A percentile compares a stretch with the other conserved stretches of the same genome.
Conservation (phyloP, 2,329 filamentous ascomycete species). For the Plenodomus biglobosus region DNA sequence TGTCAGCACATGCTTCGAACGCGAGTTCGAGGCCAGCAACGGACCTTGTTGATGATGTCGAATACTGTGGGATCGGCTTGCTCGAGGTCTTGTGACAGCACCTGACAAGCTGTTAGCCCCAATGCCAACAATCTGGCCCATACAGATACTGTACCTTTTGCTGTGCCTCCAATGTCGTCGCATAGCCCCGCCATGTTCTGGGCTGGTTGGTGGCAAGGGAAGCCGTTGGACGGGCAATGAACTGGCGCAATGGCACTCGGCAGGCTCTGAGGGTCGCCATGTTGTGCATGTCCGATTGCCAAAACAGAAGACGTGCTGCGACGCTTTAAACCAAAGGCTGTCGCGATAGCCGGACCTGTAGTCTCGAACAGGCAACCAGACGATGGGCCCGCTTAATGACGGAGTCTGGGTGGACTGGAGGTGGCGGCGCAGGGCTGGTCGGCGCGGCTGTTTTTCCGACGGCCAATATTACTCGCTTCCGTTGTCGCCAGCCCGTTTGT, state of each 20-base stretch:
- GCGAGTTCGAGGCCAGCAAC: conserved; percentile 19
- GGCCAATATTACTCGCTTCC: conserved; percentile 21
- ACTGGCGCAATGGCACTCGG: conserved; percentile 44
- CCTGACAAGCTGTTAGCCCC: conserved; percentile 52
- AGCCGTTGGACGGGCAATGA: conserved; percentile 26
- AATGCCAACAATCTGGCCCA: background rate
- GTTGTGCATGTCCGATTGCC: conserved; percentile 11
- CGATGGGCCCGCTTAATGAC: conserved; percentile 22
- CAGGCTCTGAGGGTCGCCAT: conserved; percentile 49
- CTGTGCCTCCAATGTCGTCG: conserved; percentile 50
- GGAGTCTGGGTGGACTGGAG: conserved; percentile 13
- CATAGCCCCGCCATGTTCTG: conserved; percentile 45
- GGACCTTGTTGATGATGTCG: conserved; percentile 86
- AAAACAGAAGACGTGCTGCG: conserved; percentile 9
- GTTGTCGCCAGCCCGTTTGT: conserved; percentile 25
- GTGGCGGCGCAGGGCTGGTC: conserved; percentile 9
- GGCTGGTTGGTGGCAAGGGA: conserved; percentile 37
- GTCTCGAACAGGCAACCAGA: conserved; percentile 27
- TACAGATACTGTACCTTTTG: conserved; percentile 47
- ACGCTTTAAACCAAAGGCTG: conserved; percentile 21
- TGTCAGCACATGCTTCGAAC: conserved; percentile 19
- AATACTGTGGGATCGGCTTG: conserved; percentile 85
- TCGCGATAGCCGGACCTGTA: conserved; percentile 23
- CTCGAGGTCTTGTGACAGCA: conserved; percentile 76
- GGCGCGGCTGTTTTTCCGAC: conserved; percentile 19